Evolutionary conservation across 2,329 filamentous ascomycete genomes (phyloP).

Genomic region (Aspergillus texensis): DNA sequence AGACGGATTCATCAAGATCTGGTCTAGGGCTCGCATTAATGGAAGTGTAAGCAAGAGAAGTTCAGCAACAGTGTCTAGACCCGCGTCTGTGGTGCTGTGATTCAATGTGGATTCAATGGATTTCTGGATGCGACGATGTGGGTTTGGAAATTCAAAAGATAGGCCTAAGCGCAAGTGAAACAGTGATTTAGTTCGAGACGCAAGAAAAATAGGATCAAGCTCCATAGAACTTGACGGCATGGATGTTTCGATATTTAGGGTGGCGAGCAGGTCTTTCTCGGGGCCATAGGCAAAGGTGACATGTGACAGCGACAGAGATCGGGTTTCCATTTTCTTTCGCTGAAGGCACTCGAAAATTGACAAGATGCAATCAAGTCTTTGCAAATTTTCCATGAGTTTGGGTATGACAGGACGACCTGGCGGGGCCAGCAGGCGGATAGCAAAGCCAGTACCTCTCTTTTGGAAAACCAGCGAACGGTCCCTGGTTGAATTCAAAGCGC

Average conservation of each 20-base stretch:
- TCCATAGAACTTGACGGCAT: conserved; percentile 20
- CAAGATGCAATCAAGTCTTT: conserved; percentile 41
- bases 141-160: conserved; percentile 38
- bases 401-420: conserved; percentile 39
- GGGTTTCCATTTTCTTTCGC: conserved; percentile 34
- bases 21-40: conserved; percentile 41
- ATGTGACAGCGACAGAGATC: conserved; percentile 38
- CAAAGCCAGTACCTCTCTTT: conserved; percentile 37
- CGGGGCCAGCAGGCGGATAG: conserved; percentile 40
- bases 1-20: conserved; percentile 31
- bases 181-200: conserved; percentile 27
- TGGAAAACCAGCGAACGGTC: conserved; percentile 39
- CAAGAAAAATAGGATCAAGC: conserved; percentile 25
- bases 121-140: conserved; percentile 45
- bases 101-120: conserved; percentile 42
- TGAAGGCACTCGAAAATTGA: conserved; percentile 39
- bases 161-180: conserved; percentile 36
- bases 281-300: conserved; percentile 40
- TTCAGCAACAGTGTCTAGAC: conserved; percentile 34
- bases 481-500: conserved; percentile 28
- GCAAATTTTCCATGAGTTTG: conserved; percentile 39
- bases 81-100: conserved; percentile 29
- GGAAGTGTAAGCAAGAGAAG: conserved; percentile 40
- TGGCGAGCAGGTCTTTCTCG: conserved; percentile 31
- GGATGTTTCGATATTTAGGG: conserved; percentile 34